Conservation (phyloP, 164 flowering plant genomes). For the Stephania cephalantha region DNA sequence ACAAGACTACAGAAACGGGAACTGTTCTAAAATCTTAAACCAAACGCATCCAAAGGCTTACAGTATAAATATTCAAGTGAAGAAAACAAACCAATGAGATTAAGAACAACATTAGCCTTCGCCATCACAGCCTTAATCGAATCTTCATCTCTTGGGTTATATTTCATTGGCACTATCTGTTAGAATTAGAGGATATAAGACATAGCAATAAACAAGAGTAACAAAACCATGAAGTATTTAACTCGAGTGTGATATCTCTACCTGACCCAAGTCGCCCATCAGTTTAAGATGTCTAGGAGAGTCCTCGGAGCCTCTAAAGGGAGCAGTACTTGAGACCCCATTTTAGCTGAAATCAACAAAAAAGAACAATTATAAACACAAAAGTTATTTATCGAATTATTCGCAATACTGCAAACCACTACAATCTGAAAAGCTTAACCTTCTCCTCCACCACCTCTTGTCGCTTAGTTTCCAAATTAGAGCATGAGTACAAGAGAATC, state of each 20-base stretch:
- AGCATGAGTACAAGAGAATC: background rate
- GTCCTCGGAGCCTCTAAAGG: slow-evolving; percentile 96
- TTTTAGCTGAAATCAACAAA: slow-evolving; percentile 59
- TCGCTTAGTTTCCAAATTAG: background rate
- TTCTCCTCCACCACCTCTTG: background rate
- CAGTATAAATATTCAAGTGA: background rate
- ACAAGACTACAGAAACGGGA: too few relatives aligned
- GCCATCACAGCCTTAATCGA: slow-evolving; percentile 98
- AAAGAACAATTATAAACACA: background rate
- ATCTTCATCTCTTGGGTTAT: slow-evolving; percentile 83
- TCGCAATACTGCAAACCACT: background rate
- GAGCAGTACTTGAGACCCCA: slow-evolving; percentile 97
- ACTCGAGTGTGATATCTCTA: slow-evolving; percentile 16
- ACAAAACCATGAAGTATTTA: background rate
- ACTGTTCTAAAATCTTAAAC: too few relatives aligned
- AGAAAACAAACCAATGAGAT: slow-evolving; percentile 70
- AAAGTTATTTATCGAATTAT: background rate
- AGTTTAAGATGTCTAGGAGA: slow-evolving; percentile 87
- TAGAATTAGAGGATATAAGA: background rate
- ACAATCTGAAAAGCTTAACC: background rate
- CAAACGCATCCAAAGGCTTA: too few relatives aligned
- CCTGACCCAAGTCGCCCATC: slow-evolving; percentile 99
- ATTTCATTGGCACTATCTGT: slow-evolving; percentile 98
- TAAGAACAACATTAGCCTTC: slow-evolving; percentile 93
- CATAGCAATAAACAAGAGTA: background rate